A percentile compares a stretch with the other conserved stretches of the same genome.
phyloP scores from a whole-genome alignment of 1,284 basidiomycete genomes.

The Rhodofomes roseus region DNA sequence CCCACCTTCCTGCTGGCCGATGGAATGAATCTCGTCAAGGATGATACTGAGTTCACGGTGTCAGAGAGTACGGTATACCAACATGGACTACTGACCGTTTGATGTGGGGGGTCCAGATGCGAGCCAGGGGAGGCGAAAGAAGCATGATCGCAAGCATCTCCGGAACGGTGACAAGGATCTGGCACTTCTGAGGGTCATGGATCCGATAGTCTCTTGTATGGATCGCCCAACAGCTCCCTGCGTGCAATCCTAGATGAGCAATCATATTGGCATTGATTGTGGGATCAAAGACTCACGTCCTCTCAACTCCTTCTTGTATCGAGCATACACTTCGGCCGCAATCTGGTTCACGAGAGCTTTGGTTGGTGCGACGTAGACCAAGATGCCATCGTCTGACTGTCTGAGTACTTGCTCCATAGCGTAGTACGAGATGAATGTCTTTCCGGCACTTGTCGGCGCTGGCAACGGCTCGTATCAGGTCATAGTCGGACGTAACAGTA shows the following conservation, averaged over 20 bases:
- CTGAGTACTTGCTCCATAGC: constrained; percentile 68
- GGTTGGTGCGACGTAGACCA: constrained; percentile 74
- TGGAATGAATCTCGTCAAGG: constrained; percentile 69
- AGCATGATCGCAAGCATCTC: constrained; percentile 67
- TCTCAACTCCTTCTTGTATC: constrained; percentile 60
- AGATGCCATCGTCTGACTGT: constrained; percentile 55
- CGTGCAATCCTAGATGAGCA: not conserved
- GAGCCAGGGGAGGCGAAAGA: constrained; percentile 59
- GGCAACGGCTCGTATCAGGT: not conserved
- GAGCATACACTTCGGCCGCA: constrained; percentile 66
- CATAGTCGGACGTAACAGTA: not conserved
- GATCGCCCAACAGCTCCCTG: constrained; percentile 62
- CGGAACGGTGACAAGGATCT: constrained; percentile 70
- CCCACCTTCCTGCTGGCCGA: constrained; percentile 65
- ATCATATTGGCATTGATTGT: not conserved
- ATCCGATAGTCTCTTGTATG: constrained; percentile 67
- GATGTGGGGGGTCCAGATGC: constrained; percentile 57
- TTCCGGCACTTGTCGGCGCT: constrained; percentile 70
- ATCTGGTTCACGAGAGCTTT: constrained; percentile 69
- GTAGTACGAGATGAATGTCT: constrained; percentile 74
- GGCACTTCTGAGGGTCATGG: constrained; percentile 60
- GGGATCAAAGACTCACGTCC: constrained; percentile 30
- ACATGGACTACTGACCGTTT: constrained; percentile 40
- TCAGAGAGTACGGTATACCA: not conserved
- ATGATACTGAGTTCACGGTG: constrained; percentile 48